Base-by-base conservation (phyloP, 2,329 filamentous ascomycete species). In the Diaporthe citriasiana region DNA sequence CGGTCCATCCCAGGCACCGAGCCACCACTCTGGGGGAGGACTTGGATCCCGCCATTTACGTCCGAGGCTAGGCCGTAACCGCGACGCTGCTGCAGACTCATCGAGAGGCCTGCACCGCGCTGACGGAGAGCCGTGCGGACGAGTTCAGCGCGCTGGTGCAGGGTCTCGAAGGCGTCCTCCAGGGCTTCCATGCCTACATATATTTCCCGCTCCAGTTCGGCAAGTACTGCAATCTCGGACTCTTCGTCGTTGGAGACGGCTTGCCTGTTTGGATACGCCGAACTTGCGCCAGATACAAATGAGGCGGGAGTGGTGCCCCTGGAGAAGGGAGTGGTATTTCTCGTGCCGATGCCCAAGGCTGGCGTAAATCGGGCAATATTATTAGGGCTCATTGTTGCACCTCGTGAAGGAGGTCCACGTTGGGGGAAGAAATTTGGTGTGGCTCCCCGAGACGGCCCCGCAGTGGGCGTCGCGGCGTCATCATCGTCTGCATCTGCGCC, bases 151-250 rank as follows among this genome's bases (percentile, higher is more conserved):
- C 93, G 93, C 77, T 91, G 89, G 81, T 98, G 96, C n/a, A 98
- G 87, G 38, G 91, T 91, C 84, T 98, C 96, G 78, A 98, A 98
- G 0, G 95, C 95, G 80, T 98, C 95, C 83, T 98, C 96, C 33
- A 98, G 89, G 0, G 92, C 92, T 84, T 98, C 96, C 96, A 98
- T 98, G 76, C 95, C 94, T 45, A 91, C 89, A 83, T 96, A 98
- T 73, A 98, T 97, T 80, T 98, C 95, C 9, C 95, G 91, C 83
- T 98, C 96, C 51, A 98, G 92, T 83, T 98, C 96, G 10, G 95
- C 95, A 8, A 98, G 88, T 1, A 94, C 93, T 0, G 94, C 94
- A 79, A 98, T 95, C 82, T 98, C 96, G 71, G 94, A 94, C 80
- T 98, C 96, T 82, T 98, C 96, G 81, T 98, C 96, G 74, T 97